Base-by-base conservation (phyloP, 2,329 filamentous ascomycete species). In the Diplocarpon mali region DNA sequence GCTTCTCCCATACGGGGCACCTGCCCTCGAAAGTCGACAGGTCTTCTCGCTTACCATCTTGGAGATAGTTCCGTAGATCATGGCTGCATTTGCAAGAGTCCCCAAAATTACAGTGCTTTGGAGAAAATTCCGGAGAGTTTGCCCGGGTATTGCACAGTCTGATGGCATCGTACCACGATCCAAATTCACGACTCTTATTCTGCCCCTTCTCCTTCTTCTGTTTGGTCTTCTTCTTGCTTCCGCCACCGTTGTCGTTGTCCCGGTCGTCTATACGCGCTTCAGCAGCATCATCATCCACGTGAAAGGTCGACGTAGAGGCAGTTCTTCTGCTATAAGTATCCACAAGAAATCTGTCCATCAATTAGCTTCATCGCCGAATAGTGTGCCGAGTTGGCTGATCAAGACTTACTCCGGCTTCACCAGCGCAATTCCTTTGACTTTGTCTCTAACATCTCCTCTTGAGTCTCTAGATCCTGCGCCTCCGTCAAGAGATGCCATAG, bases 171-270 rank as follows among this genome's bases (percentile, higher is more conserved):
- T 78, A 75, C 35, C 86, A 92, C 51, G 72, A 78, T 40, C 88
- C 88, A 62, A 92, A 95, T 35, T 75, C 76, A 46, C 90, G 83
- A 53, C 78, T 78, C 52, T 81, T 88, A 64, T 96, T 95, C 65
- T 95, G 88, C 29, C 85, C 85, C 36, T 71, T 71, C 53, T 77
- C 66, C 60, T 80, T 81, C 60, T 76, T 74, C 53, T 75, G 71
- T 59, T 74, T 77, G 56, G 65, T 67, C 53, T 70, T 71, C 44
- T 61, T 61, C 45, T 63, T 61, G 47, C 53, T 61, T 39, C 62
- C 59, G 20, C 38, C 53, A 32, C n/a, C 15, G 38, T 30, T 43
- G 52, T 42, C 53, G 35, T 45, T 64, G 54, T 53, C 60, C 52
- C 60, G 39, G 30, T 51, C 47, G 35, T 69, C 70, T 35, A 63